phyloP scores from a whole-genome alignment of 371 early-diverging fungal species.

The Mortierella sp. region DNA sequence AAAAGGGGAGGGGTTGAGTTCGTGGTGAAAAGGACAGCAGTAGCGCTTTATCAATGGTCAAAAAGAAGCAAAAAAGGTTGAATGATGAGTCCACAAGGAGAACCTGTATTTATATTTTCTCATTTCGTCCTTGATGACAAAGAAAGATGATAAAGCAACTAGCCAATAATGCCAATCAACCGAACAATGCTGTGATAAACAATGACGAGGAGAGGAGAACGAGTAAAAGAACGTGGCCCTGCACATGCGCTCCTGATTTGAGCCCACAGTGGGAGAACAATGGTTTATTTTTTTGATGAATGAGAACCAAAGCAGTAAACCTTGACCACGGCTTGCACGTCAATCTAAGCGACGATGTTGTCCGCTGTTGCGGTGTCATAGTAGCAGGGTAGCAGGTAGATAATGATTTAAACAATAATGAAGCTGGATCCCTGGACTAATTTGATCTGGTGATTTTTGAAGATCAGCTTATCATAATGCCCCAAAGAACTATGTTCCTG shows the following conservation, averaged over 20 bases:
- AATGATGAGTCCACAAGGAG: neutral
- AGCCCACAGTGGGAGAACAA: neutral
- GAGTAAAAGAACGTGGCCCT: neutral
- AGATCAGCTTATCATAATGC: neutral
- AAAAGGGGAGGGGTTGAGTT: neutral
- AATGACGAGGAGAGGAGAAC: neutral
- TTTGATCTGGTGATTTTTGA: neutral
- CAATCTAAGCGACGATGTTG: too few relatives aligned
- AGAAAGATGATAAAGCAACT: constrained; percentile 3
- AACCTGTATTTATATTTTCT: neutral
- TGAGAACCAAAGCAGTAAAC: too few relatives aligned
- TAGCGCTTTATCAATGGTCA: neutral
- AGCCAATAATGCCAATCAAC: neutral
- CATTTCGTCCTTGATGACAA: neutral
- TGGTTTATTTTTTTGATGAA: too few relatives aligned
- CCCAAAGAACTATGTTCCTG: constrained; percentile 4
- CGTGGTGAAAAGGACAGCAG: neutral
- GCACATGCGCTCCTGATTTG: neutral
- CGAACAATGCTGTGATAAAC: neutral
- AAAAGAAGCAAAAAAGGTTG: constrained; percentile 1
- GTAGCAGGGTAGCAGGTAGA: too few relatives aligned
- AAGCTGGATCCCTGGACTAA: too few relatives aligned
- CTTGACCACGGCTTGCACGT: too few relatives aligned
- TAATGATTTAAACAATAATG: too few relatives aligned
- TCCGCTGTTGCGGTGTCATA: too few relatives aligned